phyloP scores from a whole-genome alignment of 495 filamentous ascomycete genomes.

The Aspergillus bertholletiae region DNA sequence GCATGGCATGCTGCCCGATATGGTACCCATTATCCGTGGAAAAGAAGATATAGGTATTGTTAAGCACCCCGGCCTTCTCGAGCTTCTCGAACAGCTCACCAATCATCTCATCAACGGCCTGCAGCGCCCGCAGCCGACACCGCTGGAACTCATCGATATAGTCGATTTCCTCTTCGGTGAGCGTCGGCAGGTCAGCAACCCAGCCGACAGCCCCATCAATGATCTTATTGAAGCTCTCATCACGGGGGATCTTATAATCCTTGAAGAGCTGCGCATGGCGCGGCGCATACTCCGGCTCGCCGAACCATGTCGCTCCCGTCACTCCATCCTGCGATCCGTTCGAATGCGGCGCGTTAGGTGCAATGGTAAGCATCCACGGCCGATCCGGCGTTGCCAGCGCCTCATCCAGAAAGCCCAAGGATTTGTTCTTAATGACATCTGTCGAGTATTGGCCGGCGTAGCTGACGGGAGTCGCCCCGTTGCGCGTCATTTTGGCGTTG shows the following conservation, averaged over 20 bases:
- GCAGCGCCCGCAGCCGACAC: conserved; percentile 55
- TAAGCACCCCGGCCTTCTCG: conserved; percentile 47
- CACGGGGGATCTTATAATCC: conserved; percentile 23
- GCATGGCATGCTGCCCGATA: conserved; percentile 63
- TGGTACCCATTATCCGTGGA: conserved; percentile 70
- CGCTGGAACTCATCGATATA: conserved; percentile 65
- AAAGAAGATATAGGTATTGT: conserved; percentile 66
- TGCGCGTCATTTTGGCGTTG: conserved; percentile 56
- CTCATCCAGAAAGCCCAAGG: conserved; percentile 55
- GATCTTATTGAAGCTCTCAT: conserved; percentile 33
- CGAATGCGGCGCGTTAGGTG: conserved; percentile 60
- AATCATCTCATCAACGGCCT: conserved; percentile 65
- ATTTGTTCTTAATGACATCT: conserved; percentile 59
- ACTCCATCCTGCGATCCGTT: conserved; percentile 20
- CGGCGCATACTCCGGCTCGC: conserved; percentile 26
- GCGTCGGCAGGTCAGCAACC: conserved; percentile 46
- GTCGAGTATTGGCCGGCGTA: conserved; percentile 54
- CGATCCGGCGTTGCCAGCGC: conserved; percentile 36
- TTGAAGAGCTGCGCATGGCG: conserved; percentile 30
- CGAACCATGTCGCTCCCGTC: conserved; percentile 19
- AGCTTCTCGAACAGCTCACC: conserved; percentile 50
- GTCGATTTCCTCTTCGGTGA: conserved; percentile 49
- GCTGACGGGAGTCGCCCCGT: conserved; percentile 45
- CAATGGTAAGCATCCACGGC: conserved; percentile 64
- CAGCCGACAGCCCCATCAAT: conserved; percentile 52